Evolutionary conservation across 768 basidiomycete genomes (phyloP).

Genomic region (Neoboletus brunneissimus): DNA sequence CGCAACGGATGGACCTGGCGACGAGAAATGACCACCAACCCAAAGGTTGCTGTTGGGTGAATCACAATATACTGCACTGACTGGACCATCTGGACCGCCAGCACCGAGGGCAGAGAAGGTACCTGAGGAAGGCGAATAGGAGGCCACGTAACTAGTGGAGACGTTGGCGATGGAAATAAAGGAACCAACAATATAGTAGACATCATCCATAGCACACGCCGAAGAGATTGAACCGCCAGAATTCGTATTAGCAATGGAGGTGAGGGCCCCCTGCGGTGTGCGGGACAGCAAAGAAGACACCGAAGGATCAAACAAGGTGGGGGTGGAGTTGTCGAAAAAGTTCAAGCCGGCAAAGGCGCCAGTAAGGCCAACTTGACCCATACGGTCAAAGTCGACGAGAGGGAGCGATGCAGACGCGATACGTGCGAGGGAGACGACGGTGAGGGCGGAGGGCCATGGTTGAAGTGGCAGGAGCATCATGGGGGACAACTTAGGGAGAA

Average conservation of each 20-base stretch:
- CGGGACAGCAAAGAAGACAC: constrained; percentile 71
- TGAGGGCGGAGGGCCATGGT: constrained; percentile 27
- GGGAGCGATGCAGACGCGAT: constrained; percentile 43
- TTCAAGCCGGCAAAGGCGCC: constrained; percentile 89
- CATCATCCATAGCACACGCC: constrained; percentile 65
- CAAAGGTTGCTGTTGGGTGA: constrained; percentile 59
- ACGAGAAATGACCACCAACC: constrained; percentile 75
- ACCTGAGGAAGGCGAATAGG: constrained; percentile 61
- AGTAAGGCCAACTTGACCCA: constrained; percentile 88
- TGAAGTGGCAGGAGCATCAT: constrained; percentile 6
- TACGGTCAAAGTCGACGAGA: constrained; percentile 68
- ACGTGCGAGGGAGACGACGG: constrained; percentile 16
- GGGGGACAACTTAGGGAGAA: neutral
- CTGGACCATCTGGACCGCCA: constrained; percentile 68
- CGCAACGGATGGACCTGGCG: constrained; percentile 65
- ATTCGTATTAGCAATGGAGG: constrained; percentile 73
- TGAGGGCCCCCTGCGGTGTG: constrained; percentile 60
- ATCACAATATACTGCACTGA: constrained; percentile 82
- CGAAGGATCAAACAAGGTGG: constrained; percentile 63
- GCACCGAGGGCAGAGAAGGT: constrained; percentile 62
- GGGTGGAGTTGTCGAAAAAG: constrained; percentile 58
- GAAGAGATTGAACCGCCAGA: constrained; percentile 73
- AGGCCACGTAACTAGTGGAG: constrained; percentile 68
- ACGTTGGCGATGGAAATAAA: constrained; percentile 70
- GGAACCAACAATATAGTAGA: constrained; percentile 78